Conservation (phyloP, 345 rosid species). For the Pelargonium nanum region DNA sequence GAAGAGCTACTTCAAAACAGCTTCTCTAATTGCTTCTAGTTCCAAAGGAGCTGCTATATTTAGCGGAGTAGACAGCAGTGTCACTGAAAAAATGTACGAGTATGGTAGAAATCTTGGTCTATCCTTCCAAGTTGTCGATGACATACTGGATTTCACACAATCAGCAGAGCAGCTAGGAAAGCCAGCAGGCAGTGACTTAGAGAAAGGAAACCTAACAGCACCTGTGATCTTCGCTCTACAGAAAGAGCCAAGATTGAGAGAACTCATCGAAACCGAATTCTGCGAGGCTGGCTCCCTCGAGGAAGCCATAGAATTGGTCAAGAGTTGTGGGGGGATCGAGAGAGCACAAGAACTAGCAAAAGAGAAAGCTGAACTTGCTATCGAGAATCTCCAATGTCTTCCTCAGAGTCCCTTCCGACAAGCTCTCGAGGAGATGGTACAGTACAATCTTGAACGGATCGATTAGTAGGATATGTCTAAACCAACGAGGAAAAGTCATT, state of each 20-base stretch:
- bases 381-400: constrained; percentile 58
- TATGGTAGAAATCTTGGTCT: constrained; percentile 85
- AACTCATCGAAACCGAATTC: constrained; percentile 84
- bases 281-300: constrained; percentile 71
- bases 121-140: constrained; percentile 90
- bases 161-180: constrained; percentile 90
- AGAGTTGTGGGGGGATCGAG: constrained; percentile 60
- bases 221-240: constrained; percentile 78
- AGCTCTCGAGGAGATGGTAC: constrained; percentile 74
- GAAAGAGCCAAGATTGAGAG: constrained; percentile 68
- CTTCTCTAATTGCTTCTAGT: constrained; percentile 87
- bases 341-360: constrained; percentile 64
- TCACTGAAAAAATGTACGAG: constrained; percentile 56
- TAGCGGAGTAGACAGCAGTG: constrained; percentile 47
- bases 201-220: constrained; percentile 82
- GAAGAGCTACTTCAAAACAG: constrained; percentile 91
- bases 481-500: not conserved
- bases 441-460: constrained; percentile 82
- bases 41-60: constrained; percentile 89
- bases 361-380: constrained; percentile 72
- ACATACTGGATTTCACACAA: constrained; percentile 87
- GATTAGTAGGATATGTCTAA: constrained; percentile 23
- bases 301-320: constrained; percentile 61
- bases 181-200: constrained; percentile 80
- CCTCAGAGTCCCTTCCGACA: constrained; percentile 44